These are phyloP conservation scores for Cytospora chrysosperma DNA, from an alignment of 2,329 filamentous ascomycete species.

Conservation along the genomic window DNA sequence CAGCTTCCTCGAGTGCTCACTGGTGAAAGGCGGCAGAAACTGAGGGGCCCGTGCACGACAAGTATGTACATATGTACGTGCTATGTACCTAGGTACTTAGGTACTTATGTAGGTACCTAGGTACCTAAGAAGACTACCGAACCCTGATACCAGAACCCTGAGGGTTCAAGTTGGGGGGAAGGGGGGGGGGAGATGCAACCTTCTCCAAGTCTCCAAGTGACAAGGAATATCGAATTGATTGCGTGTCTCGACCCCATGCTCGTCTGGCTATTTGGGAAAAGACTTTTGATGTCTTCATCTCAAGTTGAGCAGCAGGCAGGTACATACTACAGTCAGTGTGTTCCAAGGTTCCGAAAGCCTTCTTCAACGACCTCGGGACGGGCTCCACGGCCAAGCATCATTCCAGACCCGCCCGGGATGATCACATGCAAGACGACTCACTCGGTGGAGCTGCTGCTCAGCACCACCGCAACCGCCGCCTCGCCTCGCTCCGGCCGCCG, in stretches of 20 bases:
- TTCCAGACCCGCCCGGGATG: conserved; percentile 21
- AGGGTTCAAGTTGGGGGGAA: too few species aligned
- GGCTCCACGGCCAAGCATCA: conserved; percentile 9
- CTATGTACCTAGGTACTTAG: too few species aligned
- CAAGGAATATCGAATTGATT: not conserved
- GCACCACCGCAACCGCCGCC: too few species aligned
- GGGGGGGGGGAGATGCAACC: not conserved
- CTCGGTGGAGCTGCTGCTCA: conserved; percentile 18
- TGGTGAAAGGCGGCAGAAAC: conserved; percentile 4
- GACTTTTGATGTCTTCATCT: too few species aligned
- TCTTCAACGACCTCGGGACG: not conserved
- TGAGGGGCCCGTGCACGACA: conserved; percentile 9
- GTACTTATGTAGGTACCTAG: too few species aligned
- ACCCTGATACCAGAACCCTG: too few species aligned
- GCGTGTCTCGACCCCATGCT: not conserved
- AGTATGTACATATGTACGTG: too few species aligned
- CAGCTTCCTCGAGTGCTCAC: not conserved
- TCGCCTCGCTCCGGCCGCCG: too few species aligned
- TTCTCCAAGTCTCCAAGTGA: not conserved
- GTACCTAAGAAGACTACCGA: too few species aligned
- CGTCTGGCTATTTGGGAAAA: not conserved
- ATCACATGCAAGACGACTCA: conserved; percentile 13
- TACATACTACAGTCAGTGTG: too few species aligned
- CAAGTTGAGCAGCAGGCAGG: too few species aligned
- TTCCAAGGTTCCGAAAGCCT: too few species aligned